Conservation (phyloP, 208 protist species). For the Borovskyia barvae region DNA sequence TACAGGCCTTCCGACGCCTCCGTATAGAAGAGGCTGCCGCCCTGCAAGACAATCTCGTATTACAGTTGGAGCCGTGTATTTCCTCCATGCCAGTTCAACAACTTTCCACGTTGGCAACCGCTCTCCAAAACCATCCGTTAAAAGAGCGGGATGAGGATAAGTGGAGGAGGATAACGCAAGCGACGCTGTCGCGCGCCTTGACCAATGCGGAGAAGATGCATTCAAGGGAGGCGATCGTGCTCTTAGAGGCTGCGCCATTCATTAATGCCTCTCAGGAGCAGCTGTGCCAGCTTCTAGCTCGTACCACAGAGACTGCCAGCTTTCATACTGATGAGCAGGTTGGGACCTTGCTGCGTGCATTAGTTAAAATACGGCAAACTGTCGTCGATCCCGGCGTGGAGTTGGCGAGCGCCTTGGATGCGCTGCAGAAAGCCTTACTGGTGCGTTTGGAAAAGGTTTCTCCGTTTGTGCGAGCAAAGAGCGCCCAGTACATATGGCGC, state of each 20-base stretch:
- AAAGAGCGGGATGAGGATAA: constrained; percentile 26
- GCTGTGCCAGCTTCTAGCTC: constrained; percentile 41
- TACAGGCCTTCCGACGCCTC: constrained; percentile 71
- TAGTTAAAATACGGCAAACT: constrained; percentile 23
- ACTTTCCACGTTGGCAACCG: constrained; percentile 67
- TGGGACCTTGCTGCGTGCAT: constrained; percentile 36
- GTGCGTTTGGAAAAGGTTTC: constrained; percentile 56
- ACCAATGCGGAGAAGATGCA: constrained; percentile 53
- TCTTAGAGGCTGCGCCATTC: constrained; percentile 37
- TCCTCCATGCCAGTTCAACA: constrained; percentile 64
- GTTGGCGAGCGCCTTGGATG: constrained; percentile 26
- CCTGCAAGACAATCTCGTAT: constrained; percentile 48
- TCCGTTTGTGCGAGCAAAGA: constrained; percentile 24
- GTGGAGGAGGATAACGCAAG: constrained; percentile 39
- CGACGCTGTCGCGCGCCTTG: constrained; percentile 35
- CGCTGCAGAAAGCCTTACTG: constrained; percentile 40
- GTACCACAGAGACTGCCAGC: constrained; percentile 44
- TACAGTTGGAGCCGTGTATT: constrained; percentile 49
- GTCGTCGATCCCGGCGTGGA: constrained; percentile 20
- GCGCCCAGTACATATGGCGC: constrained; percentile 33
- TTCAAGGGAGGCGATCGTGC: constrained; percentile 66
- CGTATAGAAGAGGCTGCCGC: constrained; percentile 29
- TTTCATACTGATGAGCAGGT: constrained; percentile 79
- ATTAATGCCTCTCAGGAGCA: constrained; percentile 41
- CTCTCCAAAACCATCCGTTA: constrained; percentile 35